A percentile compares a stretch with the other conserved stretches of the same genome.
Evolutionary conservation across 768 basidiomycete genomes (phyloP).

Genomic region (Pluteus cervinus): DNA sequence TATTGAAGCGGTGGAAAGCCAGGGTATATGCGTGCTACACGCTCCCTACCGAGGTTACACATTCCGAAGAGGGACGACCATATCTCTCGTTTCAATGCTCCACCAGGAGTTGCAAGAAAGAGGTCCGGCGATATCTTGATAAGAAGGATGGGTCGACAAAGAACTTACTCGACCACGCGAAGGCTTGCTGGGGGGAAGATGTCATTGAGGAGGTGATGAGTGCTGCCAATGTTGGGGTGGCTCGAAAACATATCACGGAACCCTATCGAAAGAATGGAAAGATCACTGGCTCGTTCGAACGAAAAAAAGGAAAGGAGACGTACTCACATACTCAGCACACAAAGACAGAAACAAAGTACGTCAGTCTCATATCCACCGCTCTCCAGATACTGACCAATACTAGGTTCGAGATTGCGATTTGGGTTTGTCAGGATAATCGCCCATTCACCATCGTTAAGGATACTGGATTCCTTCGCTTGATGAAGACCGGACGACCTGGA

Average conservation of each 20-base stretch:
- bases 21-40: no score
- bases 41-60: no score
- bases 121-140: constrained; percentile 6
- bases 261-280: not conserved
- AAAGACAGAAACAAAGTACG: constrained; percentile 7
- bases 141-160: constrained; percentile 8
- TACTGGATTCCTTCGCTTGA: constrained; percentile 19
- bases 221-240: constrained; percentile 1
- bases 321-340: constrained; percentile 8
- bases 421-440: constrained; percentile 25
- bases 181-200: constrained; percentile 2
- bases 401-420: constrained; percentile 26
- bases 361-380: constrained; percentile 1
- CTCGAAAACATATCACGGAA: constrained; percentile 1
- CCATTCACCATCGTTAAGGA: constrained; percentile 29
- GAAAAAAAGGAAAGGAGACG: constrained; percentile 7
- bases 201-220: not conserved
- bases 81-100: not conserved
- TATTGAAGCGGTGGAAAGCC: no score
- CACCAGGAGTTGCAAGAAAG: constrained; percentile 7
- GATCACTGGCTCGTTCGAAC: constrained; percentile 4
- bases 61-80: not conserved
- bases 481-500: constrained; percentile 26
- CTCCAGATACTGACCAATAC: not conserved
- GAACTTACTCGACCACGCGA: constrained; percentile 7